Conservation (phyloP, 768 basidiomycete species). For the Cytidiella melzeri region DNA sequence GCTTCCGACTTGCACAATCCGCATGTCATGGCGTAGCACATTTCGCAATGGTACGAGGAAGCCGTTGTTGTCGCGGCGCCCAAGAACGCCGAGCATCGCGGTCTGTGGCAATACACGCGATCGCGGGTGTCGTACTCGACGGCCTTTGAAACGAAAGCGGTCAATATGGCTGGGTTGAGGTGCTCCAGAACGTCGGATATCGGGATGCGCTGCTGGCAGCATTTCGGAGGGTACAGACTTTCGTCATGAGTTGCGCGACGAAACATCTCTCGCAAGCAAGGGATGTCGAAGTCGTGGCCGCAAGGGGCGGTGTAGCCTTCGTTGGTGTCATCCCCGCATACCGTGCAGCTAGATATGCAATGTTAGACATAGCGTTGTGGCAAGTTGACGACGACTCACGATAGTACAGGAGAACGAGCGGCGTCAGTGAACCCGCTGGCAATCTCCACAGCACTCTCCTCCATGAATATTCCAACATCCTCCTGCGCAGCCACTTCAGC, state of each 20-base stretch:
- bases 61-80: constrained; percentile 6
- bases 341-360: constrained; percentile 9
- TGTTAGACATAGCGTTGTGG: too few species aligned
- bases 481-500: too few species aligned
- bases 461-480: not conserved
- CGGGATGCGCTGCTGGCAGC: constrained; percentile 12
- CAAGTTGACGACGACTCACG: too few species aligned
- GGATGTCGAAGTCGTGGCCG: constrained; percentile 15
- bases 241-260: constrained; percentile 15
- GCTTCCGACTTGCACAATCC: constrained; percentile 11
- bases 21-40: constrained; percentile 3
- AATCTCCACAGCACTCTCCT: too few species aligned
- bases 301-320: constrained; percentile 10
- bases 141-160: constrained; percentile 8
- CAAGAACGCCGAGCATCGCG: constrained; percentile 18
- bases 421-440: not conserved
- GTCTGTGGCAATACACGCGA: constrained; percentile 17
- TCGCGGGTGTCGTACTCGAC: constrained; percentile 15
- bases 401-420: too few species aligned
- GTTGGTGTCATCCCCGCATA: constrained; percentile 16
- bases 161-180: constrained; percentile 4
- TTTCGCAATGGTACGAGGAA: not conserved
- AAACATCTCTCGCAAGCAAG: constrained; percentile 16
- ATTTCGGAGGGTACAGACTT: constrained; percentile 16
- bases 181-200: constrained; percentile 1